Evolutionary conservation across 1,139 yeast genomes (phyloP).

Genomic region (Yamadazyma buinensis): DNA sequence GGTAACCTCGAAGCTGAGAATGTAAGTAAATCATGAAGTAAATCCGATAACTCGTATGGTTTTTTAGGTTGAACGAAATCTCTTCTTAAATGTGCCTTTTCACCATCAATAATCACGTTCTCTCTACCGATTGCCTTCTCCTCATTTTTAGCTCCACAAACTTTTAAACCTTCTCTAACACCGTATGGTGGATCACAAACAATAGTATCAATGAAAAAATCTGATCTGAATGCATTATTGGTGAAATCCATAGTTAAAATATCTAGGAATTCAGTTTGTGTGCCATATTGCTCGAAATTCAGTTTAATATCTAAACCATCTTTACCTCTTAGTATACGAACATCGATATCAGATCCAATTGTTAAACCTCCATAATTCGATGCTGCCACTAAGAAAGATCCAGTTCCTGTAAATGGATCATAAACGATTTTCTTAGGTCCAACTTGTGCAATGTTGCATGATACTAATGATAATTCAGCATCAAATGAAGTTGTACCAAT

Average conservation of each 20-base stretch:
- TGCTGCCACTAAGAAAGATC: constrained; percentile 88
- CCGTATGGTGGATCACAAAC: constrained; percentile 99
- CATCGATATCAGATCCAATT: constrained; percentile 89
- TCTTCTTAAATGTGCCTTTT: constrained; percentile 67
- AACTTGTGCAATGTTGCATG: constrained; percentile 84
- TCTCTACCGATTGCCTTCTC: constrained; percentile 62
- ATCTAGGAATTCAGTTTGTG: constrained; percentile 60
- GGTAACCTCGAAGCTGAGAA: constrained; percentile 74
- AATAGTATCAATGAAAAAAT: constrained; percentile 69
- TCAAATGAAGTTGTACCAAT: constrained; percentile 98
- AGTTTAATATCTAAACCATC: constrained; percentile 46
- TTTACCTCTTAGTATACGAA: constrained; percentile 78
- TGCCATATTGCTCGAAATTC: constrained; percentile 75
- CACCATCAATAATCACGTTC: constrained; percentile 67
- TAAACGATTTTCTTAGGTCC: constrained; percentile 63
- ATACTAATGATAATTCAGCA: constrained; percentile 77
- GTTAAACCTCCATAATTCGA: constrained; percentile 80
- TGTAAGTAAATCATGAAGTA: constrained; percentile 70
- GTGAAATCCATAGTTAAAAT: constrained; percentile 92
- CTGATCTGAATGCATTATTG: constrained; percentile 70
- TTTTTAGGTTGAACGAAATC: constrained; percentile 93
- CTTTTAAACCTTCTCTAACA: constrained; percentile 91
- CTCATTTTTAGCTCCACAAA: constrained; percentile 77
- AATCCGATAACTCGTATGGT: constrained; percentile 74
- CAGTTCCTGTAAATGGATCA: constrained; percentile 98